Evolutionary conservation across 2,329 filamentous ascomycete genomes (phyloP), one percentile per base, ranked within the genome.

Genomic region (Exophiala oligosperma): DNA sequence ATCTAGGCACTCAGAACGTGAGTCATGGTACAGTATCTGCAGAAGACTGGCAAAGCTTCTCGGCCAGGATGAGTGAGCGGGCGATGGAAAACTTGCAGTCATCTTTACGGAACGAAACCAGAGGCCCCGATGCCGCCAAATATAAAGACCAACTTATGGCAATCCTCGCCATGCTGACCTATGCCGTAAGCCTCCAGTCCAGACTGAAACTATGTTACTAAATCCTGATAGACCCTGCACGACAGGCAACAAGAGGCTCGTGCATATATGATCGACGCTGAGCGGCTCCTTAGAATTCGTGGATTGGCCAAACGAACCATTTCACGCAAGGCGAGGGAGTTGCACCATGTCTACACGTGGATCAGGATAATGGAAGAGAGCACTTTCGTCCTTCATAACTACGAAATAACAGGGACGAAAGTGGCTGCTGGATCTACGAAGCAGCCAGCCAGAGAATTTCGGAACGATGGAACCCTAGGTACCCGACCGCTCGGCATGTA

Each of bases 281-380:
- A 75, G 60, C 65, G 67, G 12, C 60, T 76, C 5, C 62, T 76
- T 26, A 69, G 72, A n/a, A 56, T 72, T 21, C 68, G 73, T 4
- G 72, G 73, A 0, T 48, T 75, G 11, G 64, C 69, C 1, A 75
- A 75, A 49, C 67, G 66, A 7, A 63, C 66, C 9, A 73, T 72
- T 12, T 75, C 73, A 0, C 69, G 70, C 37, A 73, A 73, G 54
- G 69, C 71, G 7, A 69, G 72, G 4, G 63, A 75, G n/a, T 60
- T 75, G 5, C 75, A 77, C 40, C 73, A 75, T 53, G 69, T 76
- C 11, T 76, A 71, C 44, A 72, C 69, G 1, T 76, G 73, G 71
- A 63, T 71, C 2, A 68, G 72, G 7, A 72, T 74, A 12, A 69
- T 75, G 3, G 70, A 70, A 2, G 71, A 73, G 54, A 74, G 68